phyloP scores from a whole-genome alignment of 2,329 filamentous ascomycete species.

The Golovinomyces cichoracearum region DNA sequence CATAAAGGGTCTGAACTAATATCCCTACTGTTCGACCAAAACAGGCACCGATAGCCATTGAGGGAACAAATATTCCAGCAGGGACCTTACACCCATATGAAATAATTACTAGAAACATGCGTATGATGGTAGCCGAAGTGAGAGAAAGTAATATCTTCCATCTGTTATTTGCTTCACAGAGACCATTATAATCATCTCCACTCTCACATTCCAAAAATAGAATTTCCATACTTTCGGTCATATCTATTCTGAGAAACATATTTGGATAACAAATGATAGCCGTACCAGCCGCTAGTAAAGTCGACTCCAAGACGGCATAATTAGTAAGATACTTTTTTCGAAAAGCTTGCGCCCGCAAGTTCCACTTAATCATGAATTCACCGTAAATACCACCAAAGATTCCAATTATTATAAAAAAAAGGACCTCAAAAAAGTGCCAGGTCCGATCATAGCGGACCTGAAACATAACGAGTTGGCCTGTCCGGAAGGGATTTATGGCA shows the following conservation, averaged over 20 bases:
- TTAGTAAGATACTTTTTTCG: slow-evolving; percentile 71
- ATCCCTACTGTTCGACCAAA: slow-evolving; percentile 76
- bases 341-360: slow-evolving; percentile 70
- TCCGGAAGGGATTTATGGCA: slow-evolving; percentile 92
- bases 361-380: slow-evolving; percentile 95
- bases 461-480: slow-evolving; percentile 97
- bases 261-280: slow-evolving; percentile 93
- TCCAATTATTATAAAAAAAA: slow-evolving; percentile 80
- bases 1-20: slow-evolving; percentile 67
- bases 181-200: slow-evolving; percentile 60
- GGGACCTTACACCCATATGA: slow-evolving; percentile 90
- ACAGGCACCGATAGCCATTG: slow-evolving; percentile 82
- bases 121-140: slow-evolving; percentile 55
- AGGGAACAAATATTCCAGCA: slow-evolving; percentile 82
- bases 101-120: slow-evolving; percentile 60
- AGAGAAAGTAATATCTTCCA: slow-evolving; percentile 56
- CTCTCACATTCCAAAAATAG: slow-evolving; percentile 84
- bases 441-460: slow-evolving; percentile 84
- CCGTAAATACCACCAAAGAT: slow-evolving; percentile 88
- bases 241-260: slow-evolving; percentile 81
- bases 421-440: slow-evolving; percentile 91
- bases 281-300: slow-evolving; percentile 55
- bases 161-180: slow-evolving; percentile 52
- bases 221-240: slow-evolving; percentile 99
- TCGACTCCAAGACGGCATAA: slow-evolving; percentile 69